Evolutionary conservation across 2,329 filamentous ascomycete species (phyloP).

Genomic region (Ustulina deusta): DNA sequence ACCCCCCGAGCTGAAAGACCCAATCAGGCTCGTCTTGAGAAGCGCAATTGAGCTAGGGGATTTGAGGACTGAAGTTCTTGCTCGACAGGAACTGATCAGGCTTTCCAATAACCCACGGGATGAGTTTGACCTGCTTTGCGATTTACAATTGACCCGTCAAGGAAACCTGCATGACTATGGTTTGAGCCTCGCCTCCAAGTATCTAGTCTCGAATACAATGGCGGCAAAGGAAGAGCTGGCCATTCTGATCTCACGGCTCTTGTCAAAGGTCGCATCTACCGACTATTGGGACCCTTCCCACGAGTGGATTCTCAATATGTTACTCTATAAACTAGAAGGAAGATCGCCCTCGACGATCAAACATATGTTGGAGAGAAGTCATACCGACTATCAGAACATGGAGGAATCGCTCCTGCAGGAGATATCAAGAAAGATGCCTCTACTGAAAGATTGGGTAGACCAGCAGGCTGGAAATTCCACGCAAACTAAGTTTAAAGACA

Average conservation of each 20-base stretch:
- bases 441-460: conserved; percentile 33
- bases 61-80: conserved; percentile 36
- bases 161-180: conserved; percentile 39
- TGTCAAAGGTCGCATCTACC: conserved; percentile 31
- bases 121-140: conserved; percentile 37
- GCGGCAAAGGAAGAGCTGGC: conserved; percentile 29
- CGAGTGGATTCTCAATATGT: conserved; percentile 36
- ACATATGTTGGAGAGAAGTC: conserved; percentile 32
- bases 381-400: conserved; percentile 32
- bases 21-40: conserved; percentile 33
- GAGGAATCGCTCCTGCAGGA: conserved; percentile 31
- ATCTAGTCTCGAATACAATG: conserved; percentile 35
- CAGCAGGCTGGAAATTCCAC: conserved; percentile 5
- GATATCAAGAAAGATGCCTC: conserved; percentile 33
- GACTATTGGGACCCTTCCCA: conserved; percentile 30
- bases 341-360: conserved; percentile 28
- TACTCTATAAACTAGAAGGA: conserved; percentile 37
- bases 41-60: conserved; percentile 39
- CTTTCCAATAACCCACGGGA: conserved; percentile 35
- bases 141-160: conserved; percentile 40
- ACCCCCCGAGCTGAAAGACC: conserved; percentile 26
- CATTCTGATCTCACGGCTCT: conserved; percentile 33
- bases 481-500: not conserved
- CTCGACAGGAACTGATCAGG: conserved; percentile 37
- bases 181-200: conserved; percentile 39